phyloP scores from a whole-genome alignment of 1,284 basidiomycete genomes.

The Apiotrichum siamense region DNA sequence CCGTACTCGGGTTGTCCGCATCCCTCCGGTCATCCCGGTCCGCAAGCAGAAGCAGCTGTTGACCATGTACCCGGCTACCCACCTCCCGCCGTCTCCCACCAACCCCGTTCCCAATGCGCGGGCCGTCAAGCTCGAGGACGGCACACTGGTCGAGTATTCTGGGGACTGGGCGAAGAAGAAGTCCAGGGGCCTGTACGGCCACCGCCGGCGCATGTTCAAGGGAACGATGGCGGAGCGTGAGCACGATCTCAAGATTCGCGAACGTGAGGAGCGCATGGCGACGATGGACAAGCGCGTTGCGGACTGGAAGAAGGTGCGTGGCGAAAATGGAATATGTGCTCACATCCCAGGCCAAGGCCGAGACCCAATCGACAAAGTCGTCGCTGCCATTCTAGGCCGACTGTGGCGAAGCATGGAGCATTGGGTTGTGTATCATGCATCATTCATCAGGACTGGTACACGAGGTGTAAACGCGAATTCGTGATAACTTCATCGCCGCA shows the following conservation, averaged over 20 bases:
- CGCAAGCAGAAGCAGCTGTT: constrained; percentile 34
- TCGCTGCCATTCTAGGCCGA: constrained; percentile 32
- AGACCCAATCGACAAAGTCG: constrained; percentile 22
- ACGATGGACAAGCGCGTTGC: constrained; percentile 42
- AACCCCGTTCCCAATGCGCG: constrained; percentile 14
- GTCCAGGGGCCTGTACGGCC: constrained; percentile 22
- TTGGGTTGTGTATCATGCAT: constrained; percentile 2
- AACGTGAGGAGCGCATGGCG: constrained; percentile 32
- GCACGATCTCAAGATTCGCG: constrained; percentile 20
- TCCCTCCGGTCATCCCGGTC: constrained; percentile 33
- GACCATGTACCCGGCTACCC: constrained; percentile 18
- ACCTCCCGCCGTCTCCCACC: constrained; percentile 29
- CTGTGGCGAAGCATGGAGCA: not conserved
- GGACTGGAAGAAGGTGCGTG: constrained; percentile 42
- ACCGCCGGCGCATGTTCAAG: constrained; percentile 32
- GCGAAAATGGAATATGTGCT: not conserved
- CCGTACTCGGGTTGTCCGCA: not conserved
- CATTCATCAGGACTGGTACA: not conserved
- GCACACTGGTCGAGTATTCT: constrained; percentile 21
- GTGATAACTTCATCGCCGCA: too few species aligned
- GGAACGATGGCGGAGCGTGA: constrained; percentile 40
- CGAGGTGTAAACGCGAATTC: too few species aligned
- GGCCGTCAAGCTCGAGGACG: constrained; percentile 17
- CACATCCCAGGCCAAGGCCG: constrained; percentile 6
- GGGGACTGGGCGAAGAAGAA: constrained; percentile 16